A percentile compares a stretch with the other conserved stretches of the same genome.
Evolutionary conservation across 1,284 basidiomycete species (phyloP).

Genomic region (Vanrija sp.): DNA sequence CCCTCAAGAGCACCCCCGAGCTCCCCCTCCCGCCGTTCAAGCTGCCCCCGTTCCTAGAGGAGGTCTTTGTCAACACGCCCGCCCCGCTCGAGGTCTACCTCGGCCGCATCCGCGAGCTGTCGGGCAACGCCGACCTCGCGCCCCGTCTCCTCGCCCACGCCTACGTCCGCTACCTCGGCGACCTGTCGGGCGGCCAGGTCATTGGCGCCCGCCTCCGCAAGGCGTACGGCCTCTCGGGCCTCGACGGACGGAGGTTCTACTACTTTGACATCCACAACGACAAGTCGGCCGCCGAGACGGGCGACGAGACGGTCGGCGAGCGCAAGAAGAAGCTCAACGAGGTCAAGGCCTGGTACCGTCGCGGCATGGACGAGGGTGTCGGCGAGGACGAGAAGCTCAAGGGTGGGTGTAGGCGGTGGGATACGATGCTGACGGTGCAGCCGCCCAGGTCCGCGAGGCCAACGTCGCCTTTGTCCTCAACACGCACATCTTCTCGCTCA

Average conservation of each 20-base stretch:
- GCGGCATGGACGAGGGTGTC: constrained; percentile 65
- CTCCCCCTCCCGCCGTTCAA: constrained; percentile 58
- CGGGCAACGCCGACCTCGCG: constrained; percentile 53
- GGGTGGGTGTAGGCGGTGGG: constrained; percentile 48
- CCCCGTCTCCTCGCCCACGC: constrained; percentile 69
- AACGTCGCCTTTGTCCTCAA: constrained; percentile 66
- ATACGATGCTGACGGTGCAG: constrained; percentile 31
- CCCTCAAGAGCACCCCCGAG: constrained; percentile 25
- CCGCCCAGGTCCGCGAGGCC: constrained; percentile 59
- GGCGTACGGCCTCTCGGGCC: constrained; percentile 60
- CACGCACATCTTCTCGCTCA: constrained; percentile 59
- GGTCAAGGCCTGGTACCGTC: constrained; percentile 72
- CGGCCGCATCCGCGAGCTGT: constrained; percentile 51
- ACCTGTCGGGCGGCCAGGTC: constrained; percentile 74
- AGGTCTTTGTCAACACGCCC: constrained; percentile 52
- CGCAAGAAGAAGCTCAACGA: constrained; percentile 54
- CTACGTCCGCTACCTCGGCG: constrained; percentile 81
- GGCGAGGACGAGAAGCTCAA: constrained; percentile 55
- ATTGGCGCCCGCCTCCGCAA: constrained; percentile 63
- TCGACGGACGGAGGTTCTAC: constrained; percentile 64
- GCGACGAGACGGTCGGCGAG: constrained; percentile 51
- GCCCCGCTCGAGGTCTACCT: constrained; percentile 57
- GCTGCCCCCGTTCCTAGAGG: constrained; percentile 45
- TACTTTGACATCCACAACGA: constrained; percentile 58
- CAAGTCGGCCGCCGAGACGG: constrained; percentile 33